These are phyloP conservation scores for Cordyceps javanica DNA, from an alignment of 2,329 filamentous ascomycete genomes.

Conservation along the genomic window DNA sequence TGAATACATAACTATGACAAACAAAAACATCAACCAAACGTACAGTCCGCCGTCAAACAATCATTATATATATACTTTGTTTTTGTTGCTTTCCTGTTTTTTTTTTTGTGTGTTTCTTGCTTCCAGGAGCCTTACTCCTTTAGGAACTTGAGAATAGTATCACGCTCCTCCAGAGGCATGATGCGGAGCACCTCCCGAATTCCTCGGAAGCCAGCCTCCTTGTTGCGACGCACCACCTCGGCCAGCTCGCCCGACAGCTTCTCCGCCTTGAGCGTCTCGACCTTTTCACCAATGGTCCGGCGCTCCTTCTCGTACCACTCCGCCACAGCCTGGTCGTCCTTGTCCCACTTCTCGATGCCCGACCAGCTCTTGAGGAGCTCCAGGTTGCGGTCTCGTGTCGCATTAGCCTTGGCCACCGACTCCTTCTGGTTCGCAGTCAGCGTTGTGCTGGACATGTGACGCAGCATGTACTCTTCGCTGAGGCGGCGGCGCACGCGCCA, in stretches of 20 bases:
- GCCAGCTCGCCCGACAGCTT: conserved; percentile 45
- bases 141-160: conserved; percentile 64
- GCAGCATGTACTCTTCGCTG: conserved; percentile 95
- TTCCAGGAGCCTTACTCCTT: conserved; percentile 30
- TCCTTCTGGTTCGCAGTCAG: conserved; percentile 23
- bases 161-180: conserved; percentile 82
- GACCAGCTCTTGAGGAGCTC: conserved; percentile 79
- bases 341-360: conserved; percentile 67
- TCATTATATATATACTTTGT: not conserved
- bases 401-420: conserved; percentile 37
- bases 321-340: conserved; percentile 75
- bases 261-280: conserved; percentile 77
- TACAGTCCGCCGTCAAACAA: conserved; percentile 1
- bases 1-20: conserved; percentile 1
- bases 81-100: too few relatives aligned
- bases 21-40: not conserved
- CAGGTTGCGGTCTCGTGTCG: conserved; percentile 60
- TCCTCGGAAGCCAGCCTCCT: conserved; percentile 73
- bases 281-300: conserved; percentile 73
- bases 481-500: conserved; percentile 95
- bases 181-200: conserved; percentile 80
- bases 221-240: conserved; percentile 38
- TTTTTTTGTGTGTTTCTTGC: not conserved
- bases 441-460: conserved; percentile 62
- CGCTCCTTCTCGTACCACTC: conserved; percentile 96